Percentiles rank a stretch among this genome's conserved stretches.
phyloP scores from a whole-genome alignment of 2,329 filamentous ascomycete species.

The Chlorencoelia australis region DNA sequence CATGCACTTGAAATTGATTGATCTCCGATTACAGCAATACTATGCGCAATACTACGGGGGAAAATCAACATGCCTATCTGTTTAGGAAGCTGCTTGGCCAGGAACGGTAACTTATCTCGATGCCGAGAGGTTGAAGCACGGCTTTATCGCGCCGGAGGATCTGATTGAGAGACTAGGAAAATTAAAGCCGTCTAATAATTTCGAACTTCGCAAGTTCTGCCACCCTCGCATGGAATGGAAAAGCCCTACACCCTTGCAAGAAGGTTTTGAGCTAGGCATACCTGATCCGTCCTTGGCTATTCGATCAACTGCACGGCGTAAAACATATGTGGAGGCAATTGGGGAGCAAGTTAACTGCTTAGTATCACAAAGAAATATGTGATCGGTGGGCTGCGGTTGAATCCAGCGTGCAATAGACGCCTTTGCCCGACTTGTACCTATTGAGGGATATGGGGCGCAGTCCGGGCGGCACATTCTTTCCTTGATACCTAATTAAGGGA shows the following conservation, averaged over 20 bases:
- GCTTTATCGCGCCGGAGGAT: constrained; percentile 8
- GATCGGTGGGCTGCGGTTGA: not conserved
- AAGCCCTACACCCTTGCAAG: not conserved
- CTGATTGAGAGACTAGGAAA: constrained; percentile 7
- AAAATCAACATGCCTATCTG: constrained; percentile 7
- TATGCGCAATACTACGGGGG: constrained; percentile 4
- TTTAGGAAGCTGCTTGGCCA: constrained; percentile 8
- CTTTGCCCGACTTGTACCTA: not conserved
- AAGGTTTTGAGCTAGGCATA: not conserved
- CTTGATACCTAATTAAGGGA: not conserved
- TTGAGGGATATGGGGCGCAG: not conserved
- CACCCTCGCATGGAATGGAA: constrained; percentile 2
- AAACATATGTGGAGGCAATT: too few species aligned
- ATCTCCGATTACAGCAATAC: constrained; percentile 5
- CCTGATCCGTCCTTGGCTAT: not conserved
- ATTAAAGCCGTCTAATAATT: constrained; percentile 5
- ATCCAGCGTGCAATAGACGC: not conserved
- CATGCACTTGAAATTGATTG: constrained; percentile 4
- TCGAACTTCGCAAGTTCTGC: not conserved
- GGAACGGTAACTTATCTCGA: constrained; percentile 5
- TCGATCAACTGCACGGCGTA: too few species aligned
- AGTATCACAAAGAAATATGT: not conserved
- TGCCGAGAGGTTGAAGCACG: constrained; percentile 8
- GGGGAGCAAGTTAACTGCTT: not conserved
- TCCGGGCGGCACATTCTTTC: constrained; percentile 1